Evolutionary conservation across 768 basidiomycete genomes (phyloP).

Genomic region (Tephrocybe sp.): DNA sequence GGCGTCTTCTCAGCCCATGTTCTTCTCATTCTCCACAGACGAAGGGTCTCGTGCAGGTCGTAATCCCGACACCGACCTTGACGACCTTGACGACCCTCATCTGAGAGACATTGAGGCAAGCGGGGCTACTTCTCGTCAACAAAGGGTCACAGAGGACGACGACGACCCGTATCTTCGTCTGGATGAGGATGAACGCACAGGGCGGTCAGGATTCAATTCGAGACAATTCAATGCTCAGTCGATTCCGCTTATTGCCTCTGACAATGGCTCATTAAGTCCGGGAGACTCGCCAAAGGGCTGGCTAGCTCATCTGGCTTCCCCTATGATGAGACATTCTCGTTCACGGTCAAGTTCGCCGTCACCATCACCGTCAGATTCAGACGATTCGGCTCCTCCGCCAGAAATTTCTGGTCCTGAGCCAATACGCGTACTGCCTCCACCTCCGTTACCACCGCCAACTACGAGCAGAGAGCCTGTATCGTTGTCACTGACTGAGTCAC

Average conservation of each 20-base stretch:
- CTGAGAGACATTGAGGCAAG: slow-evolving; percentile 40
- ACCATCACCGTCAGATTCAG: slow-evolving; percentile 38
- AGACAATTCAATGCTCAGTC: slow-evolving; percentile 30
- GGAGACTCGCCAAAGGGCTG: slow-evolving; percentile 51
- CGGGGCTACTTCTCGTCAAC: slow-evolving; percentile 31
- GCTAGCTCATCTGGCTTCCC: slow-evolving; percentile 75
- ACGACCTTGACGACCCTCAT: slow-evolving; percentile 79
- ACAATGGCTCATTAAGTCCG: slow-evolving; percentile 30
- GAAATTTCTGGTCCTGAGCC: slow-evolving; percentile 36
- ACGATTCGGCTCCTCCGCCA: slow-evolving; percentile 42
- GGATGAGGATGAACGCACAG: slow-evolving; percentile 57
- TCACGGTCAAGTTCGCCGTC: slow-evolving; percentile 35
- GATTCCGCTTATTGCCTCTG: slow-evolving; percentile 35
- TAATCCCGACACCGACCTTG: slow-evolving; percentile 49
- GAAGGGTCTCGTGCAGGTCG: slow-evolving; percentile 54
- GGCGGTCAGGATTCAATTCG: slow-evolving; percentile 27
- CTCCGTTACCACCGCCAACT: slow-evolving; percentile 42
- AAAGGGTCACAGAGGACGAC: slow-evolving; percentile 43
- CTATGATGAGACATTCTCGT: slow-evolving; percentile 43
- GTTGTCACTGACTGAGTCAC: slow-evolving; percentile 75
- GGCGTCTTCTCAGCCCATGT: slow-evolving; percentile 74
- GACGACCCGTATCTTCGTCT: slow-evolving; percentile 78
- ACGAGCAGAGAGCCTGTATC: slow-evolving; percentile 40
- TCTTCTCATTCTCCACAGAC: slow-evolving; percentile 86
- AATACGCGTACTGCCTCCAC: slow-evolving; percentile 30